Percentiles rank a stretch among this genome's conserved stretches.
Conservation (phyloP, 2,329 filamentous ascomycete genomes). For the Epichloe festucae region DNA sequence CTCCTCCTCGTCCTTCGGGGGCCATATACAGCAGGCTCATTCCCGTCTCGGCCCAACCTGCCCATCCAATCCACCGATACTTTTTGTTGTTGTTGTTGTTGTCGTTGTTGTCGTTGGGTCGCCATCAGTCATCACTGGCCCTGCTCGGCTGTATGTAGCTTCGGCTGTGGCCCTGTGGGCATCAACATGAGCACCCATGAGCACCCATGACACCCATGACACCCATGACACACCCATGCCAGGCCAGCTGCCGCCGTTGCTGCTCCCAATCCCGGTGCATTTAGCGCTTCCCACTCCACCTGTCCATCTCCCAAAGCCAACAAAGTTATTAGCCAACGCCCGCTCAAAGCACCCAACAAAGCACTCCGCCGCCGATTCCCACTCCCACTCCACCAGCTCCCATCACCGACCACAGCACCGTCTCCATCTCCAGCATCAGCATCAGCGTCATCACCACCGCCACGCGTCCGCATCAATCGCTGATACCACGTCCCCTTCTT, state of each 20-base stretch:
- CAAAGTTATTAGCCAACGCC: not conserved
- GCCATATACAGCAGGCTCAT: no score
- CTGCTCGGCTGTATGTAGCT: no score
- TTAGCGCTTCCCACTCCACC: not conserved
- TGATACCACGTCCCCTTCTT: not conserved
- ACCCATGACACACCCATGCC: slow-evolving; percentile 13
- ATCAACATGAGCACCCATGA: slow-evolving; percentile 12
- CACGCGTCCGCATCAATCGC: slow-evolving; percentile 26
- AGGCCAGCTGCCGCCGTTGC: slow-evolving; percentile 9
- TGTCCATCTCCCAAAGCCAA: not conserved
- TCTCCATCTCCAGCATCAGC: slow-evolving; percentile 10
- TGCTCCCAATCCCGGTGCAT: not conserved
- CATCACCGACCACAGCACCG: slow-evolving; percentile 7
- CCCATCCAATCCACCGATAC: no score
- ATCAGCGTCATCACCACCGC: slow-evolving; percentile 24
- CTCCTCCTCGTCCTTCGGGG: no score
- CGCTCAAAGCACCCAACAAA: no score
- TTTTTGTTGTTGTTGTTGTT: no score
- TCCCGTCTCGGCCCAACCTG: not conserved
- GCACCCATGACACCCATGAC: no score
- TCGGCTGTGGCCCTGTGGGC: no score
- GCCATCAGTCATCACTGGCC: no score
- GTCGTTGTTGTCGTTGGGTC: no score
- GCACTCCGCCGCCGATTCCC: not conserved
- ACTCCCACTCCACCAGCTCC: slow-evolving; percentile 5